Conservation (phyloP, 2,329 filamentous ascomycete genomes). For the Pseudogymnoascus sp. region DNA sequence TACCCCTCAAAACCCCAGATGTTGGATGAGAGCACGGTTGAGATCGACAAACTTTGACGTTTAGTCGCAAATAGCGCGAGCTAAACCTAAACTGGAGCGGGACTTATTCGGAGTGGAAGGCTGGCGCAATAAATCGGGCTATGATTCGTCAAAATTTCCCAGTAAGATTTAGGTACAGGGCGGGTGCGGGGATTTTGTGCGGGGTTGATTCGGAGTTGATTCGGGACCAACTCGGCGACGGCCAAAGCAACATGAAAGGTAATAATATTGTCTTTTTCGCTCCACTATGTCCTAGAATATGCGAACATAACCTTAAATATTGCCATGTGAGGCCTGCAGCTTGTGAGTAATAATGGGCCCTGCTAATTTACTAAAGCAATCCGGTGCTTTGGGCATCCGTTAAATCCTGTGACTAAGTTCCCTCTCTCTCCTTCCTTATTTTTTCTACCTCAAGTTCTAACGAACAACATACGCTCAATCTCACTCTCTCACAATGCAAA, state of each 20-base stretch:
- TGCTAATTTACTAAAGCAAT: neutral
- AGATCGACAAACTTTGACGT: neutral
- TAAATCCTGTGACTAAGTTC: no score
- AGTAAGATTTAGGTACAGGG: conserved; percentile 3
- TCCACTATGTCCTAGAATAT: neutral
- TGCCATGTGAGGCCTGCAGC: neutral
- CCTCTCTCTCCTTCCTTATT: neutral
- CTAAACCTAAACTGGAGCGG: conserved; percentile 6
- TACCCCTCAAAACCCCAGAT: conserved; percentile 5
- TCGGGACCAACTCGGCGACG: neutral
- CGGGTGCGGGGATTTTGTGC: neutral
- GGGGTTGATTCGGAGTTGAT: conserved; percentile 6
- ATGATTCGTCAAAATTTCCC: neutral
- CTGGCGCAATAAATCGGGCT: neutral
- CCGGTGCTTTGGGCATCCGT: neutral
- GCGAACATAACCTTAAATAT: neutral
- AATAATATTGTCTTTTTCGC: neutral
- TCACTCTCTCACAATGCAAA: neutral
- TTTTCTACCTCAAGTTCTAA: neutral
- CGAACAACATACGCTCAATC: neutral
- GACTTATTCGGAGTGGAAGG: neutral
- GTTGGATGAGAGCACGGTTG: neutral
- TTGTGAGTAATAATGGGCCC: neutral
- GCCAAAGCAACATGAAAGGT: neutral
- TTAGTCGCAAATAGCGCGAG: neutral